A percentile compares a stretch with the other conserved stretches of the same genome.
Conservation (phyloP, 2,329 filamentous ascomycete species). For the Leptosphaerulina australis region DNA sequence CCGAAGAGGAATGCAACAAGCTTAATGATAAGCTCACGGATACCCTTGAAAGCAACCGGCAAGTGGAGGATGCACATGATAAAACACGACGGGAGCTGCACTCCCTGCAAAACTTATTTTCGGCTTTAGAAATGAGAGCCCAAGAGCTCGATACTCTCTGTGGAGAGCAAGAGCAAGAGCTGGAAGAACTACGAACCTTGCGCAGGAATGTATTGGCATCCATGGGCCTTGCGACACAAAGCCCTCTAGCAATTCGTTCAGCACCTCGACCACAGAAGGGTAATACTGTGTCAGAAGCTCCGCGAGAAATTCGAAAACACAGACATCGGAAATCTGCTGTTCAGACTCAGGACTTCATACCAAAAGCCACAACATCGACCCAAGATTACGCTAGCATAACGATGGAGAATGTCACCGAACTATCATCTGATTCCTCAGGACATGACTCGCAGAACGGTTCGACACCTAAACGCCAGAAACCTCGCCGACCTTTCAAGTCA, state of each 20-base stretch:
- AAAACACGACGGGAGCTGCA: slow-evolving; percentile 25
- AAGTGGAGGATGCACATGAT: slow-evolving; percentile 20
- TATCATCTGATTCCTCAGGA: slow-evolving; percentile 32
- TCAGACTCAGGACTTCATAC: slow-evolving; percentile 13
- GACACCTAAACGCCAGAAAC: slow-evolving; percentile 52
- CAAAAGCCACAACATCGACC: neutral
- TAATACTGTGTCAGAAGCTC: slow-evolving; percentile 15
- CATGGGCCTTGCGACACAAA: slow-evolving; percentile 29
- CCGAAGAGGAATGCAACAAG: slow-evolving; percentile 20
- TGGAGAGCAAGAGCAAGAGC: slow-evolving; percentile 38
- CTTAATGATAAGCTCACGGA: slow-evolving; percentile 29
- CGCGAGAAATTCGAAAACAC: slow-evolving; percentile 24
- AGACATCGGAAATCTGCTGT: slow-evolving; percentile 34
- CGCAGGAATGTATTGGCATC: slow-evolving; percentile 35
- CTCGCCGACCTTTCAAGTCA: slow-evolving; percentile 40
- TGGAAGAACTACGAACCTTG: slow-evolving; percentile 34
- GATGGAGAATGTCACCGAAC: slow-evolving; percentile 27
- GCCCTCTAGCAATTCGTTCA: slow-evolving; percentile 17
- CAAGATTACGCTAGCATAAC: slow-evolving; percentile 21
- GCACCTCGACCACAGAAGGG: slow-evolving; percentile 22
- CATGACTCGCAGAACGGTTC: slow-evolving; percentile 33
- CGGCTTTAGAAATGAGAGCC: slow-evolving; percentile 27
- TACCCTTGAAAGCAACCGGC: slow-evolving; percentile 9
- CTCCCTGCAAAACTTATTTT: slow-evolving; percentile 23
- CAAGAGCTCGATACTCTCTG: slow-evolving; percentile 37